Percentiles rank a stretch among this genome's conserved stretches.
These are phyloP conservation scores for Fomitopsis pinicola DNA, from an alignment of 1,284 basidiomycete species.

Conservation along the genomic window DNA sequence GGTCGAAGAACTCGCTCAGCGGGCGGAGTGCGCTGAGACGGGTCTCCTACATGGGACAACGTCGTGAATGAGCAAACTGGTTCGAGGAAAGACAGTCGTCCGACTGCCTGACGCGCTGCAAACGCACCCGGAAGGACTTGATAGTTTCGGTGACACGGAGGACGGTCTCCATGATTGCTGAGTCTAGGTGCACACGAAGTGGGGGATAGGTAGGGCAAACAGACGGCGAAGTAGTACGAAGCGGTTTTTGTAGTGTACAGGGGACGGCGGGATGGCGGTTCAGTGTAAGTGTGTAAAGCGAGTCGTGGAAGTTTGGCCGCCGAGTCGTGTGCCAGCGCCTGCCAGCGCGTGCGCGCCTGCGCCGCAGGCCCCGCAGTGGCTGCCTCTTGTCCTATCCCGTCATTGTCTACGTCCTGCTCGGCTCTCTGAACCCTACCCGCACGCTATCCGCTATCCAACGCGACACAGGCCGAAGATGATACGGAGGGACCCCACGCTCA, in stretches of 20 bases:
- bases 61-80: background rate
- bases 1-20: slow-evolving; percentile 85
- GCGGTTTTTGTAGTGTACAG: background rate
- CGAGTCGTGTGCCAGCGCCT: background rate
- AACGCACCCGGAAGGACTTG: slow-evolving; percentile 62
- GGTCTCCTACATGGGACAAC: slow-evolving; percentile 58
- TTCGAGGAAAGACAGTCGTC: background rate
- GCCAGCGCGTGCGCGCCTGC: background rate
- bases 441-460: background rate
- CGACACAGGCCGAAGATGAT: slow-evolving; percentile 47
- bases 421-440: background rate
- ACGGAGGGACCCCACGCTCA: slow-evolving; percentile 67
- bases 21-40: slow-evolving; percentile 79
- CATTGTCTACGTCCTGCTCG: background rate
- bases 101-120: background rate
- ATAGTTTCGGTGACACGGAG: slow-evolving; percentile 63
- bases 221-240: slow-evolving; percentile 5
- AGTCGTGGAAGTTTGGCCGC: slow-evolving; percentile 2
- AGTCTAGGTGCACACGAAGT: background rate
- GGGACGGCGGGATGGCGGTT: slow-evolving; percentile 5
- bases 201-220: background rate
- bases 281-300: slow-evolving; percentile 8
- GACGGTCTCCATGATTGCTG: slow-evolving; percentile 51
- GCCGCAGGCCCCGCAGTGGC: slow-evolving; percentile 4
- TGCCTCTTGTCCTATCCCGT: slow-evolving; percentile 4